Percentiles rank a stretch among this genome's conserved stretches.
phyloP scores from a whole-genome alignment of 78 protist species.

The Paratrimastix pyriformis region DNA sequence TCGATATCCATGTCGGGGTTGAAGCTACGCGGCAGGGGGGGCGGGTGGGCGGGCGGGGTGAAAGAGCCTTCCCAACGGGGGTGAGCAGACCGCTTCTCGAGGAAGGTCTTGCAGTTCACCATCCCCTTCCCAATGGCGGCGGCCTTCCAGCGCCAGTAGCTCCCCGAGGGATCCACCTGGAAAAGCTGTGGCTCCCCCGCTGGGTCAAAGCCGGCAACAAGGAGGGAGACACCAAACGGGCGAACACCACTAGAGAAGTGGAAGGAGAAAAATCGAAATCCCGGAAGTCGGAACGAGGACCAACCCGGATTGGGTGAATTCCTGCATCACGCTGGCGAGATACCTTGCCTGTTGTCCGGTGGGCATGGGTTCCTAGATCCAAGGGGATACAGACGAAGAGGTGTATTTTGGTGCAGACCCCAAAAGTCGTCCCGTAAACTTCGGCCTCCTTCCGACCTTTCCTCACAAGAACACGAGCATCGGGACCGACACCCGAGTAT shows the following conservation, averaged over 20 bases:
- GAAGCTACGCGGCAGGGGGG: no score
- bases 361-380: no score
- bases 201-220: slow-evolving; percentile 87
- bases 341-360: no score
- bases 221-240: slow-evolving; percentile 96
- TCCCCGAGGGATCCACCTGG: slow-evolving; percentile 84
- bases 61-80: background rate
- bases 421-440: slow-evolving; percentile 12
- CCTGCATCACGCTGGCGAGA: slow-evolving; percentile 95
- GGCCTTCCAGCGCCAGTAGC: slow-evolving; percentile 98
- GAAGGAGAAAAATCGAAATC: background rate
- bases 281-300: slow-evolving; percentile 9
- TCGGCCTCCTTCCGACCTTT: slow-evolving; percentile 87
- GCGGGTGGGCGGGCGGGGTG: no score
- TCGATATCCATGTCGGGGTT: slow-evolving; percentile 84
- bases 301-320: slow-evolving; percentile 93
- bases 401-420: background rate
- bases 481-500: slow-evolving; percentile 97
- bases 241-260: slow-evolving; percentile 81
- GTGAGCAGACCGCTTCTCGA: slow-evolving; percentile 80
- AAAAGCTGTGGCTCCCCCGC: no score
- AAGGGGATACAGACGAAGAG: no score
- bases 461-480: slow-evolving; percentile 65
- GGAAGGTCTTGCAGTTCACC: slow-evolving; percentile 79
- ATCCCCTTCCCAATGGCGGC: slow-evolving; percentile 93